Base-by-base conservation (phyloP, 2,329 filamentous ascomycete species). In the Hypoxylon sp. region DNA sequence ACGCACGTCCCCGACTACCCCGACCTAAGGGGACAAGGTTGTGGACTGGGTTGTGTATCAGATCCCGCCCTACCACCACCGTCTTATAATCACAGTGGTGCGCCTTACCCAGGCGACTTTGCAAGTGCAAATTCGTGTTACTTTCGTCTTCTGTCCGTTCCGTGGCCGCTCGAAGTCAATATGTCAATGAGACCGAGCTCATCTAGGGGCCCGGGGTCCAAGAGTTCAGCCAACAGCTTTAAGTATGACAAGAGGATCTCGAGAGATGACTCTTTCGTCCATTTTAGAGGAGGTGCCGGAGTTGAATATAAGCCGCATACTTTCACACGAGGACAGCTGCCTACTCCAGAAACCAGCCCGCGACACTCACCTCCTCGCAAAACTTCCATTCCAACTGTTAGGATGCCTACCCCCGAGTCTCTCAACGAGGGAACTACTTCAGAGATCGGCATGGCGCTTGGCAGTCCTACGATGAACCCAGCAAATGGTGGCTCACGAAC, bases 401-500 rank as follows among this genome's bases (percentile, higher is more conserved):
- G 80, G 67, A 78, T 81, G 63, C 75, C 78, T 51, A 82, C 80
- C n/a, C 78, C 80, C 8, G 79, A 82, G 61, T 82, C 81, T 7
- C 70, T 80, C 54, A 76, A 74, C 28, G 81, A 81, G 2, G 78
- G 80, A 6, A 80, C 45, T 78, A 80, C 65, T 16, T 54, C 48
- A 14, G 82, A 81, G 70, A 93, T 93, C 65, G 91, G 91, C 8
- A 89, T 93, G 83, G 91, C 91, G 1, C 79, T 93, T 59, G 91
- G 91, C 30, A 93, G 90, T 72, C 91, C 91, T 22, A 80, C 82
- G n/a, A 80, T 80, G 38, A 76, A 78, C 14, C 78, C 79, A 33
- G 64, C 70, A 18, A 74, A 75, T 40, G 70, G 70, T 57, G 64
- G 55, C 52, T 57, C 26, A 64, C 69, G 69, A 67, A 61, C 44